Evolutionary conservation across 495 filamentous ascomycete species (phyloP).

Genomic region (Pyronema domesticum): DNA sequence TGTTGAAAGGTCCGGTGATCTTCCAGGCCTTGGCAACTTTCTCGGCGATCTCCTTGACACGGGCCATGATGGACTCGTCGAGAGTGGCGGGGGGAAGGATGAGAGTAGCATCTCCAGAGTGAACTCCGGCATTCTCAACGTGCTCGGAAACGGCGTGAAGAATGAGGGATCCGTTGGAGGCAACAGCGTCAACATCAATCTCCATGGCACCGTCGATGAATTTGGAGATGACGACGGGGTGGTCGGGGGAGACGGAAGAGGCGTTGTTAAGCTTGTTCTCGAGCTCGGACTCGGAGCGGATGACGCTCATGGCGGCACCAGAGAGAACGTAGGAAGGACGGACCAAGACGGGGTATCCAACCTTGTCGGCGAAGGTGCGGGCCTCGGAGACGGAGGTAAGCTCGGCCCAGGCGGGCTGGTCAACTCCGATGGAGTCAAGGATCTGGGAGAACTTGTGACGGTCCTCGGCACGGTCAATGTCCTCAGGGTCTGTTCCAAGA

Average conservation of each 20-base stretch:
- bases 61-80: conserved; percentile 53
- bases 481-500: conserved; percentile 75
- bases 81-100: conserved; percentile 77
- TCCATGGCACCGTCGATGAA: conserved; percentile 97
- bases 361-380: conserved; percentile 65
- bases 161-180: conserved; percentile 67
- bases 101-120: conserved; percentile 92
- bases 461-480: conserved; percentile 95
- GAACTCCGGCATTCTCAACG: conserved; percentile 91
- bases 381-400: conserved; percentile 81
- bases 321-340: conserved; percentile 95
- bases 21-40: conserved; percentile 95
- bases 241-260: conserved; percentile 78
- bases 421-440: conserved; percentile 80
- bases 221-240: conserved; percentile 97
- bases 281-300: conserved; percentile 76
- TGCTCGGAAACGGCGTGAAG: conserved; percentile 93
- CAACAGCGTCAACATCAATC: conserved; percentile 94
- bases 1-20: conserved; percentile 96
- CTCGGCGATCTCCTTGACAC: conserved; percentile 82
- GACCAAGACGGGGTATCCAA: conserved; percentile 85
- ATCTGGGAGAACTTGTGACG: conserved; percentile 97
- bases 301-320: conserved; percentile 98
- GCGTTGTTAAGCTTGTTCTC: conserved; percentile 83
- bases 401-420: conserved; percentile 96